Conservation (phyloP, 441 rosid genomes). For the Hypseocharis bilobata region DNA sequence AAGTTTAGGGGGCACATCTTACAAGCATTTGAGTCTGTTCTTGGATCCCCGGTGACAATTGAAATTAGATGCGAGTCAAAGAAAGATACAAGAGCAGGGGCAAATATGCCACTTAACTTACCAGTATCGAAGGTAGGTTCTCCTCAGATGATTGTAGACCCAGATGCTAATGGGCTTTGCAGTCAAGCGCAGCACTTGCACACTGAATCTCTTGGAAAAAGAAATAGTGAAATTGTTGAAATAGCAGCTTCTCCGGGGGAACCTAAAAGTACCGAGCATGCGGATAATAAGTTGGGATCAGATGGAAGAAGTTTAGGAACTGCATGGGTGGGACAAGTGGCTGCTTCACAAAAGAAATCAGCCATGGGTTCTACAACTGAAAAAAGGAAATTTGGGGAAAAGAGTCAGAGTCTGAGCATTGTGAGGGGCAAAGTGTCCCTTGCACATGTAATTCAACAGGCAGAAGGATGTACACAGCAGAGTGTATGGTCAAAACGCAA, state of each 20-base stretch:
- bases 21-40: slow-evolving; percentile 79
- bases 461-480: slow-evolving; percentile 63
- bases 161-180: slow-evolving; percentile 21
- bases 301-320: slow-evolving; percentile 30
- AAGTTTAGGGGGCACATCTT: slow-evolving; percentile 57
- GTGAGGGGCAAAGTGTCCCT: slow-evolving; percentile 84
- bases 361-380: slow-evolving; percentile 30
- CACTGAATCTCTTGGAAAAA: slow-evolving; percentile 26
- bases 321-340: slow-evolving; percentile 23
- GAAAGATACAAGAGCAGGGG: slow-evolving; percentile 31
- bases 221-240: slow-evolving; percentile 79
- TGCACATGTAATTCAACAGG: slow-evolving; percentile 88
- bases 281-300: slow-evolving; percentile 24
- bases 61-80: slow-evolving; percentile 67
- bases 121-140: slow-evolving; percentile 39
- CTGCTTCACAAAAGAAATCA: slow-evolving; percentile 27
- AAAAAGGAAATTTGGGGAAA: slow-evolving; percentile 50
- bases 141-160: slow-evolving; percentile 25
- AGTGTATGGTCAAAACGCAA: slow-evolving; percentile 71
- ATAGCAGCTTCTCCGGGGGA: slow-evolving; percentile 43
- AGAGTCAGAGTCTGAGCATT: slow-evolving; percentile 62
- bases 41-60: slow-evolving; percentile 68
- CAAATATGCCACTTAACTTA: slow-evolving; percentile 30
- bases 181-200: slow-evolving; percentile 21
- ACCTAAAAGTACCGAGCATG: slow-evolving; percentile 22